phyloP scores from a whole-genome alignment of 768 basidiomycete species.

The Kwoniella sp. region DNA sequence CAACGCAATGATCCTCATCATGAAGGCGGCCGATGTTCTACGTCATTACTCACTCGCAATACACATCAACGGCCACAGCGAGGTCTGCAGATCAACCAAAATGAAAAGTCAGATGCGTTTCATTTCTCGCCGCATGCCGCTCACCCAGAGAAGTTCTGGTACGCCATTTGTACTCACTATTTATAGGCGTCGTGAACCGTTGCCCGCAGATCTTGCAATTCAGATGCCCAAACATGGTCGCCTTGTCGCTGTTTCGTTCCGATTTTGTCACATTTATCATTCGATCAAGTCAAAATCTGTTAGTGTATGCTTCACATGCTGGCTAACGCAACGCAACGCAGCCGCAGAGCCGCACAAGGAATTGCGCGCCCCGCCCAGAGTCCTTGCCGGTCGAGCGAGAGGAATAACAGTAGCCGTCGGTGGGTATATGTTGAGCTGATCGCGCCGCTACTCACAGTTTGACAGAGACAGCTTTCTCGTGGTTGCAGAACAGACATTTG shows the following conservation, averaged over 20 bases:
- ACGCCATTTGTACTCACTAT: constrained; percentile 57
- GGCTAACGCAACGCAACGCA: background rate
- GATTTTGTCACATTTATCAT: too few relatives aligned
- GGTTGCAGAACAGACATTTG: constrained; percentile 54
- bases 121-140: too few relatives aligned
- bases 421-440: too few relatives aligned
- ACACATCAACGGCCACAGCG: constrained; percentile 58
- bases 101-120: background rate
- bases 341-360: too few relatives aligned
- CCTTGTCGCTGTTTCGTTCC: constrained; percentile 47
- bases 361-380: too few relatives aligned
- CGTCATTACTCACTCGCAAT: constrained; percentile 72
- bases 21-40: background rate
- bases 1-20: too few relatives aligned
- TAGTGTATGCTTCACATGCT: background rate
- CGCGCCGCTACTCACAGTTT: constrained; percentile 49
- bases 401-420: too few relatives aligned
- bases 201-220: constrained; percentile 74
- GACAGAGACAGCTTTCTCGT: constrained; percentile 46
- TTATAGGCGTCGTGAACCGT: constrained; percentile 86
- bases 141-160: too few relatives aligned
- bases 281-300: too few relatives aligned
- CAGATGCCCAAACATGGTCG: constrained; percentile 79
- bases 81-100: constrained; percentile 31
- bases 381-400: too few relatives aligned